These are phyloP conservation scores for Astrephomene gubernaculifera DNA, from an alignment of 139 green algal genomes.

Conservation along the genomic window DNA sequence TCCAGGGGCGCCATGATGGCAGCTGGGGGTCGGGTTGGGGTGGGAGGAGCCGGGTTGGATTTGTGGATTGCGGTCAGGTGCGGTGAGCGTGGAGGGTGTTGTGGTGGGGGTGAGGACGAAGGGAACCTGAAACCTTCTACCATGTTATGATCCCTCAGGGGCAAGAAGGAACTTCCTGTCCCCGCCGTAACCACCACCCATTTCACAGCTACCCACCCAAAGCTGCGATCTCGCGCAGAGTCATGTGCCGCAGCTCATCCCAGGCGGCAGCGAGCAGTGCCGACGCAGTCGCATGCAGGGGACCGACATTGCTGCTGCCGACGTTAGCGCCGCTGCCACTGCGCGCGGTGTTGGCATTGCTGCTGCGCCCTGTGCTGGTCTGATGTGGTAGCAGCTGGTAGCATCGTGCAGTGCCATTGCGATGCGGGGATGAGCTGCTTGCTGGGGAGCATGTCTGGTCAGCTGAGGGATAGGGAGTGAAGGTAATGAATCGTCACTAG, in stretches of 20 bases:
- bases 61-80: background rate
- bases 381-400: background rate
- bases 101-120: background rate
- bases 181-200: background rate
- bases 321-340: background rate
- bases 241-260: slow-evolving; percentile 15
- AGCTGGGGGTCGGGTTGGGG: background rate
- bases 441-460: background rate
- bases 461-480: background rate
- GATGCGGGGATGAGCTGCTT: background rate
- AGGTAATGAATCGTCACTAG: background rate
- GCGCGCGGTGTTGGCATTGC: background rate
- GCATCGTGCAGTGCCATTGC: slow-evolving; percentile 1
- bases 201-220: background rate
- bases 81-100: background rate
- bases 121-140: background rate
- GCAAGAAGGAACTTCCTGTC: background rate
- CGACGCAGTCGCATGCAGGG: background rate
- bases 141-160: background rate
- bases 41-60: too few species aligned
- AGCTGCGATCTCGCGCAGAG: background rate
- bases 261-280: background rate
- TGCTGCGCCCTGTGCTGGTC: background rate
- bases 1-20: background rate
- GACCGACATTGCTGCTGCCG: background rate